A percentile compares a stretch with the other conserved stretches of the same genome.
These are phyloP conservation scores for Colletotrichum shisoi DNA, from an alignment of 2,329 filamentous ascomycete genomes.

Conservation along the genomic window DNA sequence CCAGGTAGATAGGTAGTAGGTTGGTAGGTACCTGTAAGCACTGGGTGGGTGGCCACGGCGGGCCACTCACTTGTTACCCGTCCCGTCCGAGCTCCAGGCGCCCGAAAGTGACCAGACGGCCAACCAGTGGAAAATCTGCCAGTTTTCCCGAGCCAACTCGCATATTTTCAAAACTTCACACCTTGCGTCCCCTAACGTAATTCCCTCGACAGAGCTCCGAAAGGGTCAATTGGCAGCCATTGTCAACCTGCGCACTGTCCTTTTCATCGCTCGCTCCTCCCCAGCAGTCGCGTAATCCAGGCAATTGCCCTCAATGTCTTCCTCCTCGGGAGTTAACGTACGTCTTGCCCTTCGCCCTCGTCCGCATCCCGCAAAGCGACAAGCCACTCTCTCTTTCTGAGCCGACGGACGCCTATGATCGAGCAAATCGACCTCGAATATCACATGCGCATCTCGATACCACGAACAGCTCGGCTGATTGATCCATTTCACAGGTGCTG, in stretches of 20 bases:
- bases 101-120: conserved; percentile 33
- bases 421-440: conserved; percentile 9
- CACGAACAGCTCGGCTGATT: conserved; percentile 43
- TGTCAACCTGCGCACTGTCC: conserved; percentile 50
- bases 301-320: conserved; percentile 64
- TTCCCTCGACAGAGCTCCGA: conserved; percentile 51
- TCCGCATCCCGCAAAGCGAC: conserved; percentile 24
- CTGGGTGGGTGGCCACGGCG: neutral
- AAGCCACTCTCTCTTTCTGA: conserved; percentile 26
- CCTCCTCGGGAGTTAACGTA: conserved; percentile 75
- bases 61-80: conserved; percentile 37
- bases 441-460: neutral
- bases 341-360: conserved; percentile 46
- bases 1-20: too few relatives aligned
- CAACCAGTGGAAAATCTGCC: conserved; percentile 53
- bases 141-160: conserved; percentile 55
- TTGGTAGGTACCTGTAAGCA: neutral
- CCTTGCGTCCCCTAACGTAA: conserved; percentile 49
- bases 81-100: conserved; percentile 48
- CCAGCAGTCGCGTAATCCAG: conserved; percentile 54
- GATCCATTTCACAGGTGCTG: conserved; percentile 73
- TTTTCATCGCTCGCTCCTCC: conserved; percentile 49
- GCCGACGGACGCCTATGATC: conserved; percentile 32
- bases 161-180: conserved; percentile 53
- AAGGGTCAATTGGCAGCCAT: conserved; percentile 58